phyloP scores from a whole-genome alignment of 108 stramenopile genomes.

The Skeletonema menzelii region DNA sequence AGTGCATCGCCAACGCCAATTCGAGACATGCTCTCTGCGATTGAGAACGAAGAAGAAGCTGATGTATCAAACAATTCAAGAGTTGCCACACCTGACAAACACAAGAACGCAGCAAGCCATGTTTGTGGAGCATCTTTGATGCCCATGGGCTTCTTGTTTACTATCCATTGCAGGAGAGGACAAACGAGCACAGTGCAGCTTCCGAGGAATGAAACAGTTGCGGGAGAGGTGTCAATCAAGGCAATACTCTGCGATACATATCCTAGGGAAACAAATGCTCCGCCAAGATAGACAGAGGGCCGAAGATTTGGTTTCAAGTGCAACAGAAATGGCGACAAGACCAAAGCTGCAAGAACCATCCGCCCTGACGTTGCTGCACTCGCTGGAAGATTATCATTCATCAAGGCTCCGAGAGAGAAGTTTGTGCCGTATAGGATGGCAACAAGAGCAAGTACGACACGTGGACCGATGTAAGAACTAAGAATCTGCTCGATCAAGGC shows the following conservation, averaged over 20 bases:
- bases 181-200: conserved; percentile 41
- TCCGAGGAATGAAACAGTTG: conserved; percentile 47
- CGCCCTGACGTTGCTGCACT: conserved; percentile 40
- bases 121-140: conserved; percentile 42
- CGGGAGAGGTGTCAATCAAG: conserved; percentile 31
- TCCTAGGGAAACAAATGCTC: conserved; percentile 39
- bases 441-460: conserved; percentile 26
- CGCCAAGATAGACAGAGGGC: conserved; percentile 19
- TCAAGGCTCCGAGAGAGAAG: conserved; percentile 45
- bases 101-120: conserved; percentile 41
- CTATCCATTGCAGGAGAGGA: conserved; percentile 26
- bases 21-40: not conserved
- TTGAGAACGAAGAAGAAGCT: not conserved
- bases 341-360: conserved; percentile 37
- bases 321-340: conserved; percentile 35
- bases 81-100: conserved; percentile 43
- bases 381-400: conserved; percentile 51
- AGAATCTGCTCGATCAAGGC: conserved; percentile 33
- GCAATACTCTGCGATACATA: conserved; percentile 43
- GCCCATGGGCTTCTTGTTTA: conserved; percentile 38
- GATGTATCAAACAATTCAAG: conserved; percentile 42
- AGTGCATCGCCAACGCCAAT: conserved; percentile 38
- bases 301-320: conserved; percentile 25
- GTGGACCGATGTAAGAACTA: conserved; percentile 29
- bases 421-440: conserved; percentile 52